Evolutionary conservation across 176 grass and related monocot species (phyloP), one percentile per base, ranked within the genome.

Genomic region (Hsuehochloa calcarea): DNA sequence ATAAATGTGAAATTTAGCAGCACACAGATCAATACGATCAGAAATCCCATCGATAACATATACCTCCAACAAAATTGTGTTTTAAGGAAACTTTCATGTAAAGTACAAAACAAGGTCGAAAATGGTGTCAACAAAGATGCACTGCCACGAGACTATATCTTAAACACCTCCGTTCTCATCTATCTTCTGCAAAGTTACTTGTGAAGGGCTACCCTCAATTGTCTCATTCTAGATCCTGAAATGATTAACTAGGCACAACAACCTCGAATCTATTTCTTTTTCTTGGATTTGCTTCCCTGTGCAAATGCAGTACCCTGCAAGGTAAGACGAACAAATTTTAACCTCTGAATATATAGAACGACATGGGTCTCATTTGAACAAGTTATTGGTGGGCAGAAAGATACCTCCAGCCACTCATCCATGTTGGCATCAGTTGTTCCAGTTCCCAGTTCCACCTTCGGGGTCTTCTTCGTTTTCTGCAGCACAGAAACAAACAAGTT

Each of bases 381-480:
- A 65, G 37, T 65, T 1, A 38, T 16, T 58, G 20, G 31, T 43
- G 22, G 3, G 19, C 40, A 68, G 8, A 22, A 68, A 14, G 34
- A 68, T 86, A 99, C 96, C 93, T 99, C 84, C 70, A 99, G 88
- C 96, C 96, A 99, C 72, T 99, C 96, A 79, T 99, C 96, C 45
- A 99, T 94, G 51, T 89, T 81, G 55, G 93, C 88, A 55, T 96
- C 96, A 55, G 87, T 92, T 20, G 85, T 89, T 84, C 88, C 83
- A 17, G 96, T 99, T 81, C 96, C 96, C 8, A 89, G 84, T 81
- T 99, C 96, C 64, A 99, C 91, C 90, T 99, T 99, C 22, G 89
- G 91, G 29, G 74, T 67, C 74, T 89, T 99, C 90, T 94, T 96
- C 1, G 93, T 92, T 99, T 96, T 99, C 96, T 99, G 64, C 68